Evolutionary conservation across 768 basidiomycete species (phyloP), one percentile per base, ranked within the genome.

Genomic region (Leccinum disarticulatum): DNA sequence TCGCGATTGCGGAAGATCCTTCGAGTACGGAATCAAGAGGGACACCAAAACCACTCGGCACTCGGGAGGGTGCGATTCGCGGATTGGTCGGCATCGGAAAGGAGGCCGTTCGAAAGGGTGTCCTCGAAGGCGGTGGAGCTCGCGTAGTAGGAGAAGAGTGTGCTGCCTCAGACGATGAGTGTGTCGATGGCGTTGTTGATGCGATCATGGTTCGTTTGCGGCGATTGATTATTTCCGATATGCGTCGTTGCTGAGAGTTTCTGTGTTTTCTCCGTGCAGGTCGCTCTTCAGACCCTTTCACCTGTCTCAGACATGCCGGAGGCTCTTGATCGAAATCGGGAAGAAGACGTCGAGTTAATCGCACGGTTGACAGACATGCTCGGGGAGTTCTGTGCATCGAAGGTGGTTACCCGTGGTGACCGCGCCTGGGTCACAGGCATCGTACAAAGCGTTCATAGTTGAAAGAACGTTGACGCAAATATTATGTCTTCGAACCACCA

Each of bases 1-100:
- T 70, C 13, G 54, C 64, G 5, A 67, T 69, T 48, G 60, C 61
- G 2, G 61, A 69, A 53, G 65, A 33, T 6, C 28, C 62, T 25
- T 62, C 67, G 0, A 84, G 82, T 3, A 77, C 84, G 8, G 86
- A 81, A 11, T 51, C 62, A 5, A 63, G 55, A 38, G 71, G 65
- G 4, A 58, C 63, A n/a, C 65, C 71, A n/a, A 90, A 90, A 71
- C 85, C 85, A 60, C 80, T 84, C 19, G 93, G 93, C 6, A 91
- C 92, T 7, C 81, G 94, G 56, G 91, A 95, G 73, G 94, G 96
- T 47, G 92, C 95, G 0, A 86, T 98, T 36, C 85, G 94, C 2
- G 93, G 93, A 17, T 80, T 97, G 31, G 81, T 91, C 25, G 90
- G 88, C 15, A 87, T 95, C 3, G 93, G 93, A 0, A 87, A 91